These are phyloP conservation scores for Paralagenidium karlingii DNA, from an alignment of 352 stramenopile species.

Conservation along the genomic window DNA sequence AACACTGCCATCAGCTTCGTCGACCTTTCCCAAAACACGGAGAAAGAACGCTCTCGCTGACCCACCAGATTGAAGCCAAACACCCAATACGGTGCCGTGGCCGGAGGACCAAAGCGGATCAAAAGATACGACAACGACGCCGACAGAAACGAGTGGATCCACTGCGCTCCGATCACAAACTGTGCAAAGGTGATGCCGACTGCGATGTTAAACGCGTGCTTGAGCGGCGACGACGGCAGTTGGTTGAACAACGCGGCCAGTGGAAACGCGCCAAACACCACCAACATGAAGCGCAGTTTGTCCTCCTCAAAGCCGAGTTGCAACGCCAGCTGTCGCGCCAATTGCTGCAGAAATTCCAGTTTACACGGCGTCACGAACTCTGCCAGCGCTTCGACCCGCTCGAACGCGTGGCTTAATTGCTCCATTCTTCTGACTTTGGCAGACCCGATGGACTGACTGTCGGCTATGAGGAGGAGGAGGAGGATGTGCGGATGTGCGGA, in stretches of 20 bases:
- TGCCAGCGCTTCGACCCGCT: too few species aligned
- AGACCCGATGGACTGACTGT: too few species aligned
- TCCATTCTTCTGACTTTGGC: too few species aligned
- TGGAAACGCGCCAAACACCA: conserved; percentile 90
- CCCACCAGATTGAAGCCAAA: conserved; percentile 89
- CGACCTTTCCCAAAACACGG: too few species aligned
- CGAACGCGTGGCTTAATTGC: too few species aligned
- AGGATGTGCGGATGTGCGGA: too few species aligned
- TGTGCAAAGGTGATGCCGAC: conserved; percentile 90
- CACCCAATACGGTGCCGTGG: conserved; percentile 65
- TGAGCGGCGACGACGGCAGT: conserved; percentile 66
- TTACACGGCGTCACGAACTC: too few species aligned
- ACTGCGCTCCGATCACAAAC: conserved; percentile 85
- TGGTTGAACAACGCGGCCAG: conserved; percentile 81
- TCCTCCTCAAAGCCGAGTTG: too few species aligned
- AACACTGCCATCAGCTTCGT: background rate
- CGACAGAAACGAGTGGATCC: conserved; percentile 92
- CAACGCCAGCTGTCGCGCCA: too few species aligned
- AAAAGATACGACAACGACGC: conserved; percentile 86
- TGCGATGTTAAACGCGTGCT: conserved; percentile 87
- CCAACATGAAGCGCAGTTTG: conserved; percentile 78
- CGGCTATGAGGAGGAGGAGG: too few species aligned
- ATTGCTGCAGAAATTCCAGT: too few species aligned
- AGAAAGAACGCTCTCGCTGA: too few species aligned
- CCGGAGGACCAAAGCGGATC: conserved; percentile 42